These are phyloP conservation scores for Komagataella ulmi DNA, from an alignment of 805 yeast genomes.

Conservation along the genomic window DNA sequence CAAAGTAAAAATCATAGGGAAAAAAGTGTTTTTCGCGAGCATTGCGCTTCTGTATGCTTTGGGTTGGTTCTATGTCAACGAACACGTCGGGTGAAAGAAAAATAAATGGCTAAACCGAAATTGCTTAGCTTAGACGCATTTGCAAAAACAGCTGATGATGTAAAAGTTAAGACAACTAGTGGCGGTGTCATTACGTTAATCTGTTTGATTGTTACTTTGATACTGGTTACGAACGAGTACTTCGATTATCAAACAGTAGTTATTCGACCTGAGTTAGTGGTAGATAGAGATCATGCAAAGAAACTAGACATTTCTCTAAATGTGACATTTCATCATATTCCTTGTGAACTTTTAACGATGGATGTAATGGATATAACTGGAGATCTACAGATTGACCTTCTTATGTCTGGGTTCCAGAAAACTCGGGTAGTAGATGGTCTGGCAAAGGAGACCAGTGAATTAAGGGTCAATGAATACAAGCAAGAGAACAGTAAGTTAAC, in stretches of 20 bases:
- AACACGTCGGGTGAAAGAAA: neutral
- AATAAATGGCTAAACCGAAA: neutral
- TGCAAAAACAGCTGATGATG: slow-evolving; percentile 89
- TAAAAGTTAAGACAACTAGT: slow-evolving; percentile 71
- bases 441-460: slow-evolving; percentile 31
- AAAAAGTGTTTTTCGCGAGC: neutral
- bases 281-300: slow-evolving; percentile 69
- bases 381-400: slow-evolving; percentile 63
- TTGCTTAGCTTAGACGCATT: slow-evolving; percentile 74
- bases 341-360: slow-evolving; percentile 71
- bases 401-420: slow-evolving; percentile 59
- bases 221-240: slow-evolving; percentile 67
- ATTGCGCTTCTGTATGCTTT: neutral
- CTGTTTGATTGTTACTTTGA: slow-evolving; percentile 45
- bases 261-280: slow-evolving; percentile 73
- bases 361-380: slow-evolving; percentile 89
- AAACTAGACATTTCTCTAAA: slow-evolving; percentile 72
- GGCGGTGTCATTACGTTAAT: slow-evolving; percentile 82
- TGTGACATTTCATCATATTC: slow-evolving; percentile 69
- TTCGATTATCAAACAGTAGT: slow-evolving; percentile 53
- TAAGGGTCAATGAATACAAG: slow-evolving; percentile 24
- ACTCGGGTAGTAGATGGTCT: slow-evolving; percentile 37
- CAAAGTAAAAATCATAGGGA: no score
- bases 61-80: neutral
- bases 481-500: slow-evolving; percentile 7